phyloP scores from a whole-genome alignment of 768 basidiomycete species.

The Serendipita sp. region DNA sequence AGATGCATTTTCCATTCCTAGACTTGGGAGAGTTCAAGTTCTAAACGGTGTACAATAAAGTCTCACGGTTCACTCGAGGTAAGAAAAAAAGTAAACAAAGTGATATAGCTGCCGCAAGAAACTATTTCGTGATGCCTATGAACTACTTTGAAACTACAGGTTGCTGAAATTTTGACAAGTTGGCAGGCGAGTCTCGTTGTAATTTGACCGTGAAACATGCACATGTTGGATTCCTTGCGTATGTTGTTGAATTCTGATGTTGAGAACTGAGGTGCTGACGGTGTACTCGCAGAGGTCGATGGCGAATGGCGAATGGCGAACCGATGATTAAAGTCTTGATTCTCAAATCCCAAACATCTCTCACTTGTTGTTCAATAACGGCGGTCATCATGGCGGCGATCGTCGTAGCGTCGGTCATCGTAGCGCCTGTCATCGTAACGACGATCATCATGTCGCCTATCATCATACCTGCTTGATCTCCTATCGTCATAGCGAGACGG shows the following conservation, averaged over 20 bases:
- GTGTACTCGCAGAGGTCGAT: too few relatives aligned
- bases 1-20: not conserved
- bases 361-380: not conserved
- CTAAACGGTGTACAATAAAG: not conserved
- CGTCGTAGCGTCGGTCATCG: slow-evolving; percentile 31
- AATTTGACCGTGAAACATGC: too few relatives aligned
- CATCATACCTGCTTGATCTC: slow-evolving; percentile 23
- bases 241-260: too few relatives aligned
- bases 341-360: too few relatives aligned
- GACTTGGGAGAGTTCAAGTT: not conserved
- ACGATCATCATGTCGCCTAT: slow-evolving; percentile 23
- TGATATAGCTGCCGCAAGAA: not conserved
- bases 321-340: too few relatives aligned
- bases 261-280: too few relatives aligned
- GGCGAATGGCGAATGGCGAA: too few relatives aligned
- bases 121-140: not conserved
- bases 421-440: slow-evolving; percentile 28
- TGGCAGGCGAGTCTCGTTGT: too few relatives aligned
- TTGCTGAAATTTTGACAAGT: too few relatives aligned
- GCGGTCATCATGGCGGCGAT: slow-evolving; percentile 13
- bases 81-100: not conserved
- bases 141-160: too few relatives aligned
- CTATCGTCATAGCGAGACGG: slow-evolving; percentile 27
- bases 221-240: too few relatives aligned
- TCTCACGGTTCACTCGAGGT: not conserved